phyloP scores from a whole-genome alignment of 352 stramenopile species.

The Phytophthora fragariae region DNA sequence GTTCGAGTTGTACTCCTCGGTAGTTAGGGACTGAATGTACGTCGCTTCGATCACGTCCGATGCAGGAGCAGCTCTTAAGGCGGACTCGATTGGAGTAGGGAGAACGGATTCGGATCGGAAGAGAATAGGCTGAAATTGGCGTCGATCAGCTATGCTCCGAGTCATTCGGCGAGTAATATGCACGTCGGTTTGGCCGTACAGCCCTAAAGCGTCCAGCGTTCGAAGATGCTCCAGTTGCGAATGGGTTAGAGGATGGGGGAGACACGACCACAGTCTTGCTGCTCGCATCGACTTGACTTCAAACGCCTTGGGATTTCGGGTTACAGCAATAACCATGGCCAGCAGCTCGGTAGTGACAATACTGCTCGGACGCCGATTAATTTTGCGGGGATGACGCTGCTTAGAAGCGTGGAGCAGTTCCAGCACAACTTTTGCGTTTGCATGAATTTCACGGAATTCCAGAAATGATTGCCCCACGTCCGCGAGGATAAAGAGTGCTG shows the following conservation, averaged over 20 bases:
- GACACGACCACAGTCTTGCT: conserved; percentile 15
- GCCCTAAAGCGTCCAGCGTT: background rate
- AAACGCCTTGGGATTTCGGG: background rate
- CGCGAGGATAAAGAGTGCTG: conserved; percentile 3
- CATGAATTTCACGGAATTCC: conserved; percentile 13
- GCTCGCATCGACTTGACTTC: conserved; percentile 1
- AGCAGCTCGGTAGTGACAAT: background rate
- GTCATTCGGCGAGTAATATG: background rate
- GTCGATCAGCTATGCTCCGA: background rate
- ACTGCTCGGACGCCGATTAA: background rate
- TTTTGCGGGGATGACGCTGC: background rate
- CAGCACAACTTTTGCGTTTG: conserved; percentile 12
- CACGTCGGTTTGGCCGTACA: background rate
- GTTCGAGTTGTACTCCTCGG: background rate
- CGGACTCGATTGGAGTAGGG: background rate
- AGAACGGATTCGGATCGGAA: background rate
- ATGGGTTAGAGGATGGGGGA: conserved; percentile 8
- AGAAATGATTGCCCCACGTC: conserved; percentile 11
- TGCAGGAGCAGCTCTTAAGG: background rate
- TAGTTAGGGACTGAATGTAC: background rate
- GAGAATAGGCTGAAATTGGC: background rate
- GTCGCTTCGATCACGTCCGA: background rate
- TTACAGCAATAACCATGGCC: background rate
- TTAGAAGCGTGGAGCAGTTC: background rate
- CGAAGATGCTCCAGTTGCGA: conserved; percentile 1